Evolutionary conservation across 108 stramenopile genomes (phyloP).

Genomic region (Conticribra weissflogii): DNA sequence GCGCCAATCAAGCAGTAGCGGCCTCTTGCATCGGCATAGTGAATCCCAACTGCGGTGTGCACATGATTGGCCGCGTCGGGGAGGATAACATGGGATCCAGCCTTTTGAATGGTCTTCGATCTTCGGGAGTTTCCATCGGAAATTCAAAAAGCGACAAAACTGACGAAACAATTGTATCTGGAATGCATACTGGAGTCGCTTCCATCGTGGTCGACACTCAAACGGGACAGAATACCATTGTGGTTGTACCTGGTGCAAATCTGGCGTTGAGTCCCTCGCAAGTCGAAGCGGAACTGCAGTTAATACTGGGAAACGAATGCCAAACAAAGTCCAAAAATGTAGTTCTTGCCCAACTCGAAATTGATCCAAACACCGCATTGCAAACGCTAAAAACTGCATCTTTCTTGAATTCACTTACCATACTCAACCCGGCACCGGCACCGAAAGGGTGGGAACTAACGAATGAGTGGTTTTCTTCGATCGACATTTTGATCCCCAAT

Average conservation of each 20-base stretch:
- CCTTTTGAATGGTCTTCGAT: constrained; percentile 56
- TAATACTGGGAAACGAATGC: constrained; percentile 17
- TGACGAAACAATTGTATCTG: constrained; percentile 12
- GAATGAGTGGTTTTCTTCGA: constrained; percentile 62
- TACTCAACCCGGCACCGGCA: constrained; percentile 67
- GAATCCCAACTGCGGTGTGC: constrained; percentile 41
- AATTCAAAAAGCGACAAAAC: neutral
- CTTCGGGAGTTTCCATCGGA: constrained; percentile 16
- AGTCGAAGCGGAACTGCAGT: constrained; percentile 44
- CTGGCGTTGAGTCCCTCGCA: constrained; percentile 60
- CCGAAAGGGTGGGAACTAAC: constrained; percentile 45
- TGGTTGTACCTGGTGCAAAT: constrained; percentile 87
- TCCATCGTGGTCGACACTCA: constrained; percentile 70
- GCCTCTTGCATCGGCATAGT: constrained; percentile 69
- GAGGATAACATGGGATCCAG: constrained; percentile 67
- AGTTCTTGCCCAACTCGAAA: constrained; percentile 83
- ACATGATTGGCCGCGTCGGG: constrained; percentile 84
- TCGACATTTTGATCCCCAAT: constrained; percentile 85
- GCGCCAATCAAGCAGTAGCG: constrained; percentile 91
- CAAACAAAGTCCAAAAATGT: constrained; percentile 39
- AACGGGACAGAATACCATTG: constrained; percentile 83
- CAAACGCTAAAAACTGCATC: constrained; percentile 67
- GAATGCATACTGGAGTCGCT: constrained; percentile 72
- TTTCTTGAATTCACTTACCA: constrained; percentile 49
- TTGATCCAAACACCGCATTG: constrained; percentile 65